phyloP scores from a whole-genome alignment of 202 grass and related monocot species.

The Musa balbisiana region DNA sequence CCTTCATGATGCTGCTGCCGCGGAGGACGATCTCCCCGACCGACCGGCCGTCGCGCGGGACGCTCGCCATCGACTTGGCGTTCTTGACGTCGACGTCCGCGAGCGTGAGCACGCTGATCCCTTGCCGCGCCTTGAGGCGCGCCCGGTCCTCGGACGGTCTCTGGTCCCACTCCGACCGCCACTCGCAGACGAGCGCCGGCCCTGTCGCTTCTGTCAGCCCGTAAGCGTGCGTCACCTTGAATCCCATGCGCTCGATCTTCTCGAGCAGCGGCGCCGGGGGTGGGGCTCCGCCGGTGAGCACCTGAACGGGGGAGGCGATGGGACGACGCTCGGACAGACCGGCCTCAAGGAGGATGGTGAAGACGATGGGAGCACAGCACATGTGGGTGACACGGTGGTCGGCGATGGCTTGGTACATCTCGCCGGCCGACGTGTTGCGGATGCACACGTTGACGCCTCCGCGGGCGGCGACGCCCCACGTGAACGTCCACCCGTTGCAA shows the following conservation, averaged over 20 bases:
- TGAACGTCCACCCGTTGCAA: conserved; percentile 80
- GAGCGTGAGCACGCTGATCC: not conserved
- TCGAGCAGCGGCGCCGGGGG: conserved; percentile 46
- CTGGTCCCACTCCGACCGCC: conserved; percentile 73
- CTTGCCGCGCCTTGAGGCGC: conserved; percentile 56
- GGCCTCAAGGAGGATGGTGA: conserved; percentile 61
- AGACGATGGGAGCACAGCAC: conserved; percentile 58
- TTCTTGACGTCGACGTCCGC: conserved; percentile 63
- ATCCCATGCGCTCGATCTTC: conserved; percentile 62
- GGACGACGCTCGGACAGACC: conserved; percentile 14
- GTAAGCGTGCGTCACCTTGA: conserved; percentile 55
- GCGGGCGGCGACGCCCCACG: conserved; percentile 67
- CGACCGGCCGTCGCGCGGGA: conserved; percentile 48
- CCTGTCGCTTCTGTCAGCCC: conserved; percentile 82
- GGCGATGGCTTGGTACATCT: conserved; percentile 38
- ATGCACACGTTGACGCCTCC: conserved; percentile 61
- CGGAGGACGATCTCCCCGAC: conserved; percentile 80
- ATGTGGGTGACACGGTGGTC: conserved; percentile 48
- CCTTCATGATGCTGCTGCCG: conserved; percentile 79
- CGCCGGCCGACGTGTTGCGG: conserved; percentile 31
- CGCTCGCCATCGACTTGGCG: conserved; percentile 44
- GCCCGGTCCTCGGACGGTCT: conserved; percentile 46
- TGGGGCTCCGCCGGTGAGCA: conserved; percentile 49
- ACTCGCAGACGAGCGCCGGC: conserved; percentile 45
- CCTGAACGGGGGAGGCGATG: too few species aligned